Evolutionary conservation across 148 eudicot species (phyloP), one percentile per base, ranked within the genome.

Genomic region (Chenopodium formosanum): DNA sequence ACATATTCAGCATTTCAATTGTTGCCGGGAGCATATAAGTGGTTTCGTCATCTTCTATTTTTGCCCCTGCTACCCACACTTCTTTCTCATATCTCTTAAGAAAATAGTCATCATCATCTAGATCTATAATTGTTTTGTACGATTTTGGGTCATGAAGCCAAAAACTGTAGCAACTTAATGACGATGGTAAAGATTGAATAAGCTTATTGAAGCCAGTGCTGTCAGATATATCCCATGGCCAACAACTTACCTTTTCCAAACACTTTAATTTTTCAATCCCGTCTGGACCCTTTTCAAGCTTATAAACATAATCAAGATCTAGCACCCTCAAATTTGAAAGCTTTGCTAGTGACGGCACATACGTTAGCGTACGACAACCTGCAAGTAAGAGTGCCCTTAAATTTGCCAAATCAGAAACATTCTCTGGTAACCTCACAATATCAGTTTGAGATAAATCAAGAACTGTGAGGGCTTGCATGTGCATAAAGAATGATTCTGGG

Each of bases 401-500:
- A 82, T 78, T 82, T 64, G 47, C 72, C 77, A 82, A 82, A 9
- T 62, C 23, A 13, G 81, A 77, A 62, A 80, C 47, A 62, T 74
- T 74, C 7, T 84, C 73, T 25, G 83, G 80, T 37, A 85, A 68
- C 75, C 29, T 71, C 46, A 71, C 11, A 37, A 85, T 79, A 1
- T 34, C 8, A n/a, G 88, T 83, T 11, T 64, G 0, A 66, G 86
- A 80, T 48, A 88, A 80, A 76, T 88, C 81, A 47, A 85, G 81
- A 79, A 83, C 27, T n/a, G 72, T 68, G 9, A 88, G 88, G 65
- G 62, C 32, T 8, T 0, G 67, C 86, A 85, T 82, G 63, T 76
- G 70, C 19, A 58, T 29, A 32, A 79, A 83, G 29, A 83, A 78
- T 27, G 73, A 73, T 64, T 78, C 76, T 70, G 85, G 74, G 3